Evolutionary conservation across 148 eudicot species (phyloP), one percentile per base, ranked within the genome.

Genomic region (Pouteria glomerata): DNA sequence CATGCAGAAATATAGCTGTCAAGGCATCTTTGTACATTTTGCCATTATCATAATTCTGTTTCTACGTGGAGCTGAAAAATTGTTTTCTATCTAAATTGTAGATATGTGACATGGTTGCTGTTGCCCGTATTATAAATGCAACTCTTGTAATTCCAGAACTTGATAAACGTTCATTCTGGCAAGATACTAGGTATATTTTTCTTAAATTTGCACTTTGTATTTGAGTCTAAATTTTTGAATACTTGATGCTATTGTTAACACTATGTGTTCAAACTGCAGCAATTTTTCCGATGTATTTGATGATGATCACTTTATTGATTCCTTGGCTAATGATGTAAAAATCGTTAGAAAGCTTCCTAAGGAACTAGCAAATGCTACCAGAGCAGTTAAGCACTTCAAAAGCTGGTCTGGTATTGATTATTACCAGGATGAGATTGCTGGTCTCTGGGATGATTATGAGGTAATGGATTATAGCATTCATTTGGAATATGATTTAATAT

Each of bases 51-150:
- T n/a, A 48, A 21, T 31, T 10, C 44, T 1, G 3, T n/a, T 58
- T 33, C 42, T 35, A 24, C 3, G 2, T 23, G 51, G 27, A 53
- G 19, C 63, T 37, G 44, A 64, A 62, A 15, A 33, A 47, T 14
- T 42, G 0, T 52, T 26, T 74, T 44, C 8, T 68, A n/a, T n/a
- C n/a, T n/a, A 23, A 74, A 58, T 78, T 83, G 73, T 90, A 95
- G 99, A 95, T 95, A 61, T 91, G 99, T 74, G 99, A 95, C 79
- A 95, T 95, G 99, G 99, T 95, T 69, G 99, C 97, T 69, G 97
- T 95, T 66, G 97, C 99, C 51, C 90, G 87, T 33, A 84, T 95
- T 68, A 76, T 95, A 71, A 89, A 90, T 84, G 99, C 99, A 18
- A 95, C 97, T 58, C 97, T 95, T 64, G 97, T 95, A 55, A 86